These are phyloP conservation scores for Geranium rotundifolium DNA, from an alignment of 345 rosid genomes.

Conservation along the genomic window DNA sequence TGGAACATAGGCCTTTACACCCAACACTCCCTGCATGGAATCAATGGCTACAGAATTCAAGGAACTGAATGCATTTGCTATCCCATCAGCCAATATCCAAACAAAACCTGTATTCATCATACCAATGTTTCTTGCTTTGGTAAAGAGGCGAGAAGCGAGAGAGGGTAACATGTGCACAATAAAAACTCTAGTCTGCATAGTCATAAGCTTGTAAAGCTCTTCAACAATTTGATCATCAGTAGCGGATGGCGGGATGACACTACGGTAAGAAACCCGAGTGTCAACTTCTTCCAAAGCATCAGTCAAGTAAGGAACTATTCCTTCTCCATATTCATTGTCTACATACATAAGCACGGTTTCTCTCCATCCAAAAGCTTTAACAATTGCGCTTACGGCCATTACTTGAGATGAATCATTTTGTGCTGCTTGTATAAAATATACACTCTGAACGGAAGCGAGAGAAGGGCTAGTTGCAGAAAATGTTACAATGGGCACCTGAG, in stretches of 20 bases:
- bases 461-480: conserved; percentile 34
- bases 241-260: conserved; percentile 23
- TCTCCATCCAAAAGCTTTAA: conserved; percentile 37
- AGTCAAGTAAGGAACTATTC: conserved; percentile 23
- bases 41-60: conserved; percentile 1
- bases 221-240: conserved; percentile 24
- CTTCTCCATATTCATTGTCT: conserved; percentile 30
- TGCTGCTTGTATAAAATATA: conserved; percentile 31
- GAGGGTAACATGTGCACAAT: no score
- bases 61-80: conserved; percentile 5
- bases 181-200: conserved; percentile 46
- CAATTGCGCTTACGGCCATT: conserved; percentile 23
- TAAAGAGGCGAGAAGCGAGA: conserved; percentile 24
- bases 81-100: conserved; percentile 35
- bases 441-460: conserved; percentile 12
- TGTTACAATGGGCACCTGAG: conserved; percentile 42
- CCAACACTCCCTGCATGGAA: conserved; percentile 35
- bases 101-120: conserved; percentile 54
- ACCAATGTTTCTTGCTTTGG: conserved; percentile 27
- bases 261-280: conserved; percentile 12
- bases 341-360: conserved; percentile 24
- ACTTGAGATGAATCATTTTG: conserved; percentile 34
- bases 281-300: conserved; percentile 26
- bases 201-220: conserved; percentile 37
- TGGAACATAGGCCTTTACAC: conserved; percentile 18